Conservation (phyloP, 768 basidiomycete species). For the Mycena filopes region DNA sequence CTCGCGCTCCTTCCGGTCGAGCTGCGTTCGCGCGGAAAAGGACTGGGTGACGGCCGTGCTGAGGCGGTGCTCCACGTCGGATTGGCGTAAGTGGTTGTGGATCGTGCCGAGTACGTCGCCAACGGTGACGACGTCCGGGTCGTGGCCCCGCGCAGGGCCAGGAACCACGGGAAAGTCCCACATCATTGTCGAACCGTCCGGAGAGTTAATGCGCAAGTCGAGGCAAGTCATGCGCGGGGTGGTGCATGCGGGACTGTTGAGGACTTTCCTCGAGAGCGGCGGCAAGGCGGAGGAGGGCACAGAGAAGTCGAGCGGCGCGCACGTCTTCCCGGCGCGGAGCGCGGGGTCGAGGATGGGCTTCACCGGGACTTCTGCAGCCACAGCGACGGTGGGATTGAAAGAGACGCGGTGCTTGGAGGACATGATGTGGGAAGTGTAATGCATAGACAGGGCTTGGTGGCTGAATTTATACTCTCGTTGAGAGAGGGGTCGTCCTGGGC, state of each 20-base stretch:
- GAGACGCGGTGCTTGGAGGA: slow-evolving; percentile 1
- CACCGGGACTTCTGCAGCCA: neutral
- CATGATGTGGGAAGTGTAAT: neutral
- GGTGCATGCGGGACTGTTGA: slow-evolving; percentile 10
- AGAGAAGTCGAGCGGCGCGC: slow-evolving; percentile 9
- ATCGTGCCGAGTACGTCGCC: slow-evolving; percentile 13
- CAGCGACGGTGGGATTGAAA: slow-evolving; percentile 8
- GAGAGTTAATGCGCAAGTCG: neutral
- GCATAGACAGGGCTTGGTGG: neutral
- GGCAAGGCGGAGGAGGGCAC: slow-evolving; percentile 8
- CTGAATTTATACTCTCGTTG: neutral
- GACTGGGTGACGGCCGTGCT: too few relatives aligned
- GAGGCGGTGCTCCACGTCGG: too few relatives aligned
- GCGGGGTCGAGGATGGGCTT: neutral
- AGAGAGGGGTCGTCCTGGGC: neutral
- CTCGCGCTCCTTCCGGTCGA: too few relatives aligned
- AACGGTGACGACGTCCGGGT: slow-evolving; percentile 17
- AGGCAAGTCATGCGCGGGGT: neutral
- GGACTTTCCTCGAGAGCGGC: neutral
- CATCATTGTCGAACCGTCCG: neutral
- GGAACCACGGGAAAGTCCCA: neutral
- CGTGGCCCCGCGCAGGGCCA: neutral
- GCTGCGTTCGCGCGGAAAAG: too few relatives aligned
- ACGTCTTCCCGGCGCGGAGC: neutral
- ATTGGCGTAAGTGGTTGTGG: neutral